phyloP scores from a whole-genome alignment of 495 filamentous ascomycete species.

The Aspergillus cavernicola region DNA sequence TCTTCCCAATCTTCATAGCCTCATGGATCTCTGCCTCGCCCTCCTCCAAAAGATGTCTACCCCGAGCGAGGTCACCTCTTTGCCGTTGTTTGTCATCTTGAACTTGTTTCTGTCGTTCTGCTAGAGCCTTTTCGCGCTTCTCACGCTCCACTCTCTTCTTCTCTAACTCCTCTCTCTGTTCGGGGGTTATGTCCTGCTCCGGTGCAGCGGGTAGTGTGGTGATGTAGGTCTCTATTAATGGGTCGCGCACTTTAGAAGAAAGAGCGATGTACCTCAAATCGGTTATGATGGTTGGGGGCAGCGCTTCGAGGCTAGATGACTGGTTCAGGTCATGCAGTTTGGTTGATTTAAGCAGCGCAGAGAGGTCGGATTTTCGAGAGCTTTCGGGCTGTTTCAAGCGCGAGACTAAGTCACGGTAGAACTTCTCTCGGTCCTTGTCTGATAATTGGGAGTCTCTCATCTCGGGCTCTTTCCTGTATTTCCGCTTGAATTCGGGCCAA shows the following conservation, averaged over 20 bases:
- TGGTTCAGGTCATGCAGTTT: slow-evolving; percentile 64
- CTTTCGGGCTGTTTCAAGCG: slow-evolving; percentile 72
- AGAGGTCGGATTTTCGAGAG: slow-evolving; percentile 74
- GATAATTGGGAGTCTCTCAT: slow-evolving; percentile 73
- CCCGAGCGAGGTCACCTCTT: slow-evolving; percentile 59
- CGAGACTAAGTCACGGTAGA: slow-evolving; percentile 83
- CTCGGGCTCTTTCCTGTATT: slow-evolving; percentile 73
- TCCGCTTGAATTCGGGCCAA: slow-evolving; percentile 94
- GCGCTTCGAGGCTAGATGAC: slow-evolving; percentile 54
- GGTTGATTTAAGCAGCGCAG: slow-evolving; percentile 65
- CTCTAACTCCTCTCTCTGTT: slow-evolving; percentile 57
- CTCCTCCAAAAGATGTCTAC: slow-evolving; percentile 65
- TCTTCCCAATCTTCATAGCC: slow-evolving; percentile 73
- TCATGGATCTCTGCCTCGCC: slow-evolving; percentile 75
- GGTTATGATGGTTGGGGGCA: slow-evolving; percentile 65
- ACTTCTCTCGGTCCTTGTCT: slow-evolving; percentile 88
- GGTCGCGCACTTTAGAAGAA: slow-evolving; percentile 62
- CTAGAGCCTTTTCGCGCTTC: slow-evolving; percentile 69
- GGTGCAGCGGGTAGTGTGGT: slow-evolving; percentile 67
- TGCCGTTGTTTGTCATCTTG: slow-evolving; percentile 70
- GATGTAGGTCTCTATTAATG: slow-evolving; percentile 73
- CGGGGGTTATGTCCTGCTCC: slow-evolving; percentile 44
- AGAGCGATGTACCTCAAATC: slow-evolving; percentile 84
- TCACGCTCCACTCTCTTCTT: slow-evolving; percentile 61
- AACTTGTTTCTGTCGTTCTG: slow-evolving; percentile 68